Evolutionary conservation across 1,139 yeast genomes (phyloP).

Genomic region (Diutina mesorugosa): DNA sequence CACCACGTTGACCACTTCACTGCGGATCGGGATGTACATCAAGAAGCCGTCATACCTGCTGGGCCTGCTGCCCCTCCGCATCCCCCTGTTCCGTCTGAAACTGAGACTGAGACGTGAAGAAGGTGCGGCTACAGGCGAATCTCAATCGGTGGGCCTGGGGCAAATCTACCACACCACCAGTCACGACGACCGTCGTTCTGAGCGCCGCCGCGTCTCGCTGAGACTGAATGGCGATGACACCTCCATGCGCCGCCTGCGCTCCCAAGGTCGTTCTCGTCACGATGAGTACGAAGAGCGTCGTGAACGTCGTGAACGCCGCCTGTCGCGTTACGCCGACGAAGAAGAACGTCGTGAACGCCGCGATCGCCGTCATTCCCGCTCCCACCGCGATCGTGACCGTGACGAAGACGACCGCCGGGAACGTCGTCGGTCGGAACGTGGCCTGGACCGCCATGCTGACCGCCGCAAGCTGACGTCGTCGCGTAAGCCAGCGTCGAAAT

Average conservation of each 20-base stretch:
- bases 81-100: not conserved
- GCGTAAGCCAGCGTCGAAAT: not conserved
- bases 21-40: conserved; percentile 1
- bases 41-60: not conserved
- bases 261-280: not conserved
- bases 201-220: not conserved
- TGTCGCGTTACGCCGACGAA: not conserved
- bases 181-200: conserved; percentile 1
- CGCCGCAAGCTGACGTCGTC: not conserved
- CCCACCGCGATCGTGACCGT: not conserved
- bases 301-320: not conserved
- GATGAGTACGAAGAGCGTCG: not conserved
- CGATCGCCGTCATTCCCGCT: not conserved
- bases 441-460: not conserved
- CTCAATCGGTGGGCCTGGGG: not conserved
- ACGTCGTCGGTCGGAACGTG: not conserved
- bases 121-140: not conserved
- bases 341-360: not conserved
- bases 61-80: conserved; percentile 1
- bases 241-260: not conserved
- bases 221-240: not conserved
- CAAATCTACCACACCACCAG: not conserved
- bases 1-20: not conserved
- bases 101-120: not conserved
- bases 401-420: not conserved